Base-by-base conservation (phyloP, 2,329 filamentous ascomycete species). In the Colletotrichum paranaense region DNA sequence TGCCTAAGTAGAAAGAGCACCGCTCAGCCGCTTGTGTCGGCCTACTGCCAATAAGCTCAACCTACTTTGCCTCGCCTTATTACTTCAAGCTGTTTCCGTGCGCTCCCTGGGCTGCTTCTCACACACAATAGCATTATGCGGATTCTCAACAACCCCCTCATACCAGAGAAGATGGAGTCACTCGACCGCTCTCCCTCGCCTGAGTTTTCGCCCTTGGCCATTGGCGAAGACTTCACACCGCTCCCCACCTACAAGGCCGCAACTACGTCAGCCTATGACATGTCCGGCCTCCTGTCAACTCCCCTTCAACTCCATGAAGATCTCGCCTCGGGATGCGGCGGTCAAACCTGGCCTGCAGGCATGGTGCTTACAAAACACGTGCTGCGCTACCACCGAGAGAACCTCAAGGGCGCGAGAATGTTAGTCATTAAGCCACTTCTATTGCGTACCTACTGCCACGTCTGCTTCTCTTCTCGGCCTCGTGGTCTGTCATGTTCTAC, bases 311-410 rank as follows among this genome's bases (percentile, higher is more conserved):
- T 98, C 19, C 93, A 94, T 78, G 95, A 98, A 82, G 95, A 98
- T 82, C 88, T 98, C 60, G 91, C 90, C 70, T 91, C 94, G 75
- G 97, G 97, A 74, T 98, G 97, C 82, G 97, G 97, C 62, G 97
- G 97, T 2, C 94, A 97, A 83, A 88, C 97, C 12, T 98, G 97
- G 97, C 96, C 95, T 3, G 96, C 96, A 0, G 97, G 97, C 12
- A 93, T 97, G 91, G 90, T 97, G 19, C 87, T 99, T 66, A 90
- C 93, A 24, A 94, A 93, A 82, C 97, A 98, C 81, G 89, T 98
- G 88, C 87, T 98, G 72, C 90, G 92, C 65, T 92, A 92, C 79
- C 93, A 94, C 77, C 86, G 85, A 75, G 84, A 89, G n/a, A 85
- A 90, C 76, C 82, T 97, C 75, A 83, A 82, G 70, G 86, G 89